These are phyloP conservation scores for Coriolopsis trogii DNA, from an alignment of 1,284 basidiomycete species.

Conservation along the genomic window DNA sequence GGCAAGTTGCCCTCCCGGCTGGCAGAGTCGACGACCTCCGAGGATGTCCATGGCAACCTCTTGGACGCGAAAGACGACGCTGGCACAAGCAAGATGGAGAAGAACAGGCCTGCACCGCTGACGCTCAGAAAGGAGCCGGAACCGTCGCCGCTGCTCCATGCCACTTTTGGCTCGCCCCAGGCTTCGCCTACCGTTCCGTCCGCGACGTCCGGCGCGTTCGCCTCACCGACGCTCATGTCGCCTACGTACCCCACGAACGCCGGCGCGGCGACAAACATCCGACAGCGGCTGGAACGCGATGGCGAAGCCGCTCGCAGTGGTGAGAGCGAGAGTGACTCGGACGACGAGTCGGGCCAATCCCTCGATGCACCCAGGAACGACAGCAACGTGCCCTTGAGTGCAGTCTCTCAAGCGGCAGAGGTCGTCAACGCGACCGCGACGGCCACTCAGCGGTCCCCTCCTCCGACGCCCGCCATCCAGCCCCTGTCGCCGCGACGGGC, in stretches of 20 bases:
- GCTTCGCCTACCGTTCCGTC: constrained; percentile 38
- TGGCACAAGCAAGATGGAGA: constrained; percentile 10
- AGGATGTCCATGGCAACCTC: constrained; percentile 6
- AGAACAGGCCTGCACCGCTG: constrained; percentile 25
- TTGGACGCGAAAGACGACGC: neutral
- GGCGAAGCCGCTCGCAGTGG: constrained; percentile 11
- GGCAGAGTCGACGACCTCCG: constrained; percentile 12
- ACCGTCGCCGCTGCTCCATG: constrained; percentile 52
- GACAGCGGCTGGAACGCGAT: constrained; percentile 40
- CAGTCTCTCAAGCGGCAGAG: constrained; percentile 16
- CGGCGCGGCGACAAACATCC: constrained; percentile 37
- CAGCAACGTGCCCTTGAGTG: constrained; percentile 19
- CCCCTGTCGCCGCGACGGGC: neutral
- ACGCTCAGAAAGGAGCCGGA: constrained; percentile 18
- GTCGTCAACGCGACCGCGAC: constrained; percentile 7
- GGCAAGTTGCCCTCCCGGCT: constrained; percentile 13
- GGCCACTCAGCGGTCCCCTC: neutral
- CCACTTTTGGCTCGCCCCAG: constrained; percentile 52
- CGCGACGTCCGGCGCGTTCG: constrained; percentile 23
- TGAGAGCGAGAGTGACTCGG: neutral
- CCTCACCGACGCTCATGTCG: constrained; percentile 25
- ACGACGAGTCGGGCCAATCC: constrained; percentile 19
- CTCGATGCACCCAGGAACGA: constrained; percentile 44
- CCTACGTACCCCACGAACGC: constrained; percentile 22
- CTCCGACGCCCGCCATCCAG: constrained; percentile 13